phyloP scores from a whole-genome alignment of 2,329 filamentous ascomycete species.

The Ambrosiella xylebori region DNA sequence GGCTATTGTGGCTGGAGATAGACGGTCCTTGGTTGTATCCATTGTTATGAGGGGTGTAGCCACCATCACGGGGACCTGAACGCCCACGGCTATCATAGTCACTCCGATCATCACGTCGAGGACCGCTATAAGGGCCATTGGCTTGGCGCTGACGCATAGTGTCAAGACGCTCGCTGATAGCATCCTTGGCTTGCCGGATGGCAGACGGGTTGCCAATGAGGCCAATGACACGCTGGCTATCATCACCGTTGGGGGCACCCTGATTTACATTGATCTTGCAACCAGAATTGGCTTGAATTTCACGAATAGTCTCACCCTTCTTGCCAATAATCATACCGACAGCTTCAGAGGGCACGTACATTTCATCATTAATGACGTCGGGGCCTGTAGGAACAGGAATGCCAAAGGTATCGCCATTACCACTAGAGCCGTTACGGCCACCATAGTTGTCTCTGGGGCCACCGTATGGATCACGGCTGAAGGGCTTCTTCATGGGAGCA shows the following conservation, averaged over 20 bases:
- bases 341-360: constrained; percentile 74
- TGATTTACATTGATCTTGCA: constrained; percentile 93
- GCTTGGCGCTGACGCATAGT: constrained; percentile 23
- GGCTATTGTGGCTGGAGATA: constrained; percentile 16
- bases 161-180: constrained; percentile 84
- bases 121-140: constrained; percentile 1
- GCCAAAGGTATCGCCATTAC: constrained; percentile 19
- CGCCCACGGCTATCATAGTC: constrained; percentile 6
- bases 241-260: constrained; percentile 44
- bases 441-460: constrained; percentile 15
- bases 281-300: constrained; percentile 73
- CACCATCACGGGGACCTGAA: constrained; percentile 7
- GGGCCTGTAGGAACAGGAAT: constrained; percentile 17
- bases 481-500: constrained; percentile 15
- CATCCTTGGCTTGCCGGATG: constrained; percentile 63
- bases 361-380: constrained; percentile 66
- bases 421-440: constrained; percentile 15
- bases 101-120: constrained; percentile 9
- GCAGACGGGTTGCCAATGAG: constrained; percentile 62
- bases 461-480: constrained; percentile 7
- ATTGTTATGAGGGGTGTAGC: constrained; percentile 8
- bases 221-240: constrained; percentile 72
- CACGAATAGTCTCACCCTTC: constrained; percentile 82
- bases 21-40: constrained; percentile 5
- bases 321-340: constrained; percentile 96